A percentile compares a stretch with the other conserved stretches of the same genome.
phyloP scores from a whole-genome alignment of 2,329 filamentous ascomycete genomes.

The Meredithiella fracta region DNA sequence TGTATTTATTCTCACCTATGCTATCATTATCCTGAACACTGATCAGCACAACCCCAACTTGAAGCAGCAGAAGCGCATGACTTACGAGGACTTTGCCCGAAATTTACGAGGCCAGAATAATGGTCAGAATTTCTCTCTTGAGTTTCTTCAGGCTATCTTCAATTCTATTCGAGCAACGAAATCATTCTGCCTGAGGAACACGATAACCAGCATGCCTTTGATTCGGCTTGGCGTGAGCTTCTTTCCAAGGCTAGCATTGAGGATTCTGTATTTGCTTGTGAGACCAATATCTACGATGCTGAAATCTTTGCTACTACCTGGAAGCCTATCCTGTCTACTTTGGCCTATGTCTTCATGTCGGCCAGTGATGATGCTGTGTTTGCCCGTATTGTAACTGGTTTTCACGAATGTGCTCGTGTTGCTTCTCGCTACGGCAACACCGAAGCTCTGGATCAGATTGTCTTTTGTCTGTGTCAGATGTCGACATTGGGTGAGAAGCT shows the following conservation, averaged over 20 bases:
- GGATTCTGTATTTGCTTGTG: conserved; percentile 57
- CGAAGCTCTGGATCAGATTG: conserved; percentile 81
- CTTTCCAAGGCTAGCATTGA: conserved; percentile 67
- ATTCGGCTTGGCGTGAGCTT: conserved; percentile 94
- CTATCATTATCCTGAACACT: conserved; percentile 94
- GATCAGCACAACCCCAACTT: conserved; percentile 93
- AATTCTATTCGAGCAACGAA: conserved; percentile 84
- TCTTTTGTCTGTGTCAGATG: conserved; percentile 79
- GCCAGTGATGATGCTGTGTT: conserved; percentile 94
- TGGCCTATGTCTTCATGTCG: conserved; percentile 98
- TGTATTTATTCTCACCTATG: conserved; percentile 81
- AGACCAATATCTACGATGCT: conserved; percentile 89
- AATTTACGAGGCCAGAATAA: conserved; percentile 86
- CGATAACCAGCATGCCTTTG: conserved; percentile 89
- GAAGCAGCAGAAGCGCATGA: conserved; percentile 66
- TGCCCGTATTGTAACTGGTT: conserved; percentile 79
- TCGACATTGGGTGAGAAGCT: conserved; percentile 65
- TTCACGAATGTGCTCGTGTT: conserved; percentile 89
- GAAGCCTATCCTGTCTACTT: conserved; percentile 83
- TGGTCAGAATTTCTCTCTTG: conserved; percentile 64
- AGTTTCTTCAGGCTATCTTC: conserved; percentile 75
- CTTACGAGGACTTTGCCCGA: conserved; percentile 60
- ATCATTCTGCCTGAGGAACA: conserved; percentile 96
- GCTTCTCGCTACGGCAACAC: conserved; percentile 68
- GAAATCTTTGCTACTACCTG: conserved; percentile 96